phyloP scores from a whole-genome alignment of 2,329 filamentous ascomycete species.

The Zasmidium angulare region DNA sequence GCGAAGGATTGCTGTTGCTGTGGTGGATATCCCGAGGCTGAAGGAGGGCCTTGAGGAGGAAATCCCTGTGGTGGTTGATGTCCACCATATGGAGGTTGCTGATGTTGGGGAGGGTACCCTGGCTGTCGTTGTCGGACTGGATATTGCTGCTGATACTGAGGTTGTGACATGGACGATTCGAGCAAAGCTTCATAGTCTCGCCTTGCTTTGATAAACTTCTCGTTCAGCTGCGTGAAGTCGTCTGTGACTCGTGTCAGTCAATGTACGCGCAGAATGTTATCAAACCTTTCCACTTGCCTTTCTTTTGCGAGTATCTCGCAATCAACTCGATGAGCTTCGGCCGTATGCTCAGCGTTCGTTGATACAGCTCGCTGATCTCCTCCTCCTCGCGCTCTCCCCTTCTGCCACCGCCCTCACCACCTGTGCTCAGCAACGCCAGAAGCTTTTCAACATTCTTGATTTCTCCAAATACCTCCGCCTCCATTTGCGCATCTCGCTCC shows the following conservation, averaged over 20 bases:
- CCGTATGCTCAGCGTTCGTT: slow-evolving; percentile 88
- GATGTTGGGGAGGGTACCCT: slow-evolving; percentile 27
- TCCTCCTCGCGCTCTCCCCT: slow-evolving; percentile 75
- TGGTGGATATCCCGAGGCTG: slow-evolving; percentile 27
- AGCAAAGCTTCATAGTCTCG: slow-evolving; percentile 95
- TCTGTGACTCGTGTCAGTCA: slow-evolving; percentile 54
- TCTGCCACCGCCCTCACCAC: slow-evolving; percentile 55
- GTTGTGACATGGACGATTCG: slow-evolving; percentile 93
- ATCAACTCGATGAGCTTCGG: slow-evolving; percentile 98
- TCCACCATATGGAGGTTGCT: slow-evolving; percentile 27
- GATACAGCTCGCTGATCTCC: slow-evolving; percentile 87
- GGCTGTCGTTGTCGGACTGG: slow-evolving; percentile 28
- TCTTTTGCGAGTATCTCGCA: slow-evolving; percentile 98
- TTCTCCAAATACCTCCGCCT: slow-evolving; percentile 74
- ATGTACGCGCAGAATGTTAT: neutral
- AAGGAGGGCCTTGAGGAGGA: slow-evolving; percentile 34
- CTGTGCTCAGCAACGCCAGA: slow-evolving; percentile 85
- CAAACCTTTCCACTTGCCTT: slow-evolving; percentile 60
- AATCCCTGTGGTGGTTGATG: slow-evolving; percentile 46
- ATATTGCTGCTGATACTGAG: slow-evolving; percentile 56
- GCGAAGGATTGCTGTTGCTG: slow-evolving; percentile 38
- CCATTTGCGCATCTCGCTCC: slow-evolving; percentile 94
- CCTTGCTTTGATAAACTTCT: slow-evolving; percentile 98
- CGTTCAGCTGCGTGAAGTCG: slow-evolving; percentile 96
- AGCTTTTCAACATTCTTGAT: slow-evolving; percentile 79